Conservation (phyloP, 768 basidiomycete species). For the Boletus pseudo-olivaceus region DNA sequence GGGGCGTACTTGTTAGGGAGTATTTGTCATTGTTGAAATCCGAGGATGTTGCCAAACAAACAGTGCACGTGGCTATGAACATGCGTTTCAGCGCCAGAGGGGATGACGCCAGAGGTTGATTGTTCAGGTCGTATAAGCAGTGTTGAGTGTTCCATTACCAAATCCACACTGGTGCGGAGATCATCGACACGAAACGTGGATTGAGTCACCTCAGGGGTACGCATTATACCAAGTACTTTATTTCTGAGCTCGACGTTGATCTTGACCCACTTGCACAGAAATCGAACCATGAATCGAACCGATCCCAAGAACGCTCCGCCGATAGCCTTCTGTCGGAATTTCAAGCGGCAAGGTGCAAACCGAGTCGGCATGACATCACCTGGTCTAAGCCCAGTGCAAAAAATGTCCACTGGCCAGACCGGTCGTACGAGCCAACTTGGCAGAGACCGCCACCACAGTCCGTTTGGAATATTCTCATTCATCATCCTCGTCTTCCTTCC, state of each 20-base stretch:
- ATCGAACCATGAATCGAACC: too few relatives aligned
- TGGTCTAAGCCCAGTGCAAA: conserved; percentile 8
- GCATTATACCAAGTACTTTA: background rate
- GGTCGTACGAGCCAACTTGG: background rate
- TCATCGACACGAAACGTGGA: too few relatives aligned
- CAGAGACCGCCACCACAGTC: conserved; percentile 2
- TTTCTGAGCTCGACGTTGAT: background rate
- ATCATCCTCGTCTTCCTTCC: background rate
- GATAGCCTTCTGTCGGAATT: too few relatives aligned
- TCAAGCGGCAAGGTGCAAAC: conserved; percentile 10
- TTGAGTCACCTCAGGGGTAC: background rate
- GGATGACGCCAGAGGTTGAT: background rate
- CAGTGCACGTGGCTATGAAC: background rate
- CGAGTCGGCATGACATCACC: conserved; percentile 27
- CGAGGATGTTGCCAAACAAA: conserved; percentile 12
- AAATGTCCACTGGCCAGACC: too few relatives aligned
- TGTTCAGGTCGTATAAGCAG: background rate
- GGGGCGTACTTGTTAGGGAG: background rate
- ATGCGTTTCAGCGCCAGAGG: background rate
- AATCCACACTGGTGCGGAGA: too few relatives aligned
- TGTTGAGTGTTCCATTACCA: background rate
- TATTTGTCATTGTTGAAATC: conserved; percentile 17
- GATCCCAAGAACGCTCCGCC: too few relatives aligned
- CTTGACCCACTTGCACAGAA: too few relatives aligned
- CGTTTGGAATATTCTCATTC: too few relatives aligned